A percentile compares a stretch with the other conserved stretches of the same genome.
Conservation (phyloP, 139 green algal species). For the Nannochloris sp. region DNA sequence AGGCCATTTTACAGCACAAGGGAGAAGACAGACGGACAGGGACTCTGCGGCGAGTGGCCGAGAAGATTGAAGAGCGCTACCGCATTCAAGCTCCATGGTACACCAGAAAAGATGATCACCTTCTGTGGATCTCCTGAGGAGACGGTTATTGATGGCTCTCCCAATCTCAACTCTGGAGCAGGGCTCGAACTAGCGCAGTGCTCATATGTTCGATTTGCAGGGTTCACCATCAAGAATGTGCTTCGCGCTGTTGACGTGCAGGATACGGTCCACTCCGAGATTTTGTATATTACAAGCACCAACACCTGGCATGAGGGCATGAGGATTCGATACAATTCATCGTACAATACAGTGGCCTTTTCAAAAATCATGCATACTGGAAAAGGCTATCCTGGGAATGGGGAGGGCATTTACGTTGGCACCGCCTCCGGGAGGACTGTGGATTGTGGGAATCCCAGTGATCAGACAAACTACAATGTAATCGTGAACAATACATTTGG, state of each 20-base stretch:
- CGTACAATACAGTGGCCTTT: neutral
- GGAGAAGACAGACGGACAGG: no score
- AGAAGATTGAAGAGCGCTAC: no score
- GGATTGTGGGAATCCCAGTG: no score
- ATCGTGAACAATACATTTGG: no score
- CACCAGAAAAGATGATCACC: neutral
- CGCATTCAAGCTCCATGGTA: neutral
- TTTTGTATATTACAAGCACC: conserved; percentile 5
- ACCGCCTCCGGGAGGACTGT: no score
- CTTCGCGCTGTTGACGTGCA: neutral
- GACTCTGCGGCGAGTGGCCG: no score
- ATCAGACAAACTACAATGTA: no score
- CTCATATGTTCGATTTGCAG: neutral
- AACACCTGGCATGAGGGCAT: conserved; percentile 1
- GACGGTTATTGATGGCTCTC: neutral
- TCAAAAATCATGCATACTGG: neutral
- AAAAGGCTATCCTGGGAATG: no score
- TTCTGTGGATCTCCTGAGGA: neutral
- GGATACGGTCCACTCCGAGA: neutral
- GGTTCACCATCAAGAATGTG: conserved; percentile 1
- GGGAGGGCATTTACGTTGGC: no score
- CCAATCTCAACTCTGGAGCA: neutral
- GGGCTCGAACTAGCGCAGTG: neutral
- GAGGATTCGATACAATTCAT: conserved; percentile 4
- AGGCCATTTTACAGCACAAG: no score